These are phyloP conservation scores for Claviceps fusiformis DNA, from an alignment of 2,329 filamentous ascomycete genomes.

Conservation along the genomic window DNA sequence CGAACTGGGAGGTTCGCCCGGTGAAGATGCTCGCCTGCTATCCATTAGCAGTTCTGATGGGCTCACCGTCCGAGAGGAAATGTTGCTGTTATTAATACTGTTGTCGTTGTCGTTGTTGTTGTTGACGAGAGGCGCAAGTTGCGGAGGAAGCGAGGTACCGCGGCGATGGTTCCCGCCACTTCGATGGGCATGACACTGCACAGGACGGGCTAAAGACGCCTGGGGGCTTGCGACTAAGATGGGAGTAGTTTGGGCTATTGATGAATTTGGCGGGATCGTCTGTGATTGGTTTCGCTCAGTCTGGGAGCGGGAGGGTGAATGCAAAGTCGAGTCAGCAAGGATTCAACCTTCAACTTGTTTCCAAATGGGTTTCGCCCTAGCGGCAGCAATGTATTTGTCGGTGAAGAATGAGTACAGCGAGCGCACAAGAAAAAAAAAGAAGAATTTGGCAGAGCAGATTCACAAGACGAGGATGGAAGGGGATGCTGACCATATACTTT, in stretches of 20 bases:
- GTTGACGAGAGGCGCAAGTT: constrained; percentile 6
- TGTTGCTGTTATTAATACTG: constrained; percentile 5
- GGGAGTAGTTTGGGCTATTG: neutral
- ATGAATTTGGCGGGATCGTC: neutral
- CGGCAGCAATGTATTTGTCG: no score
- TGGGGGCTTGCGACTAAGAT: neutral
- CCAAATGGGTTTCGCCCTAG: no score
- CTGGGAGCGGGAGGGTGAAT: constrained; percentile 4
- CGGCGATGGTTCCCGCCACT: constrained; percentile 1
- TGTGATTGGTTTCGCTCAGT: constrained; percentile 10
- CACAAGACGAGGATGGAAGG: neutral
- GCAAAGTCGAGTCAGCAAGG: neutral
- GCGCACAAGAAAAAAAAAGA: neutral
- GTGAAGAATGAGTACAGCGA: neutral
- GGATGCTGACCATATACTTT: constrained; percentile 38
- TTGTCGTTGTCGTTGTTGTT: no score
- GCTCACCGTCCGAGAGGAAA: constrained; percentile 2
- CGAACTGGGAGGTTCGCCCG: constrained; percentile 1
- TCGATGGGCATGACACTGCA: constrained; percentile 2
- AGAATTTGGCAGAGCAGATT: neutral
- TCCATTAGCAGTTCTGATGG: constrained; percentile 3
- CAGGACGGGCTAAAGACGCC: constrained; percentile 5
- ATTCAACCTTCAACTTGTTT: no score
- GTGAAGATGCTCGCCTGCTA: constrained; percentile 3
- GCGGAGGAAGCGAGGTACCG: constrained; percentile 4